These are phyloP conservation scores for Russula virescens DNA, from an alignment of 768 basidiomycete genomes.

Conservation along the genomic window DNA sequence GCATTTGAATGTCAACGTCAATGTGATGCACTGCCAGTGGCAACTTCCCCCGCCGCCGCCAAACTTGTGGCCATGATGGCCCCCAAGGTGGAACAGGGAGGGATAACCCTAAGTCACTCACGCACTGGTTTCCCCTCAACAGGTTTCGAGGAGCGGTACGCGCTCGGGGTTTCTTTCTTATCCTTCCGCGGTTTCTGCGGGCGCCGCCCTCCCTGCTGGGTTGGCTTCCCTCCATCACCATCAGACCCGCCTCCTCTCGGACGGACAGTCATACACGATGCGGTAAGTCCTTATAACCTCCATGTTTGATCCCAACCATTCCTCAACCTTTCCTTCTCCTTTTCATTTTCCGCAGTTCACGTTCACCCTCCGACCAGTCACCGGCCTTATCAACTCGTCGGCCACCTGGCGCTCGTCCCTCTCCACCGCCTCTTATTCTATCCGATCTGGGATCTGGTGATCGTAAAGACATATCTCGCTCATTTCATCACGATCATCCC, in stretches of 20 bases:
- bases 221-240: slow-evolving; percentile 24
- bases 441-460: slow-evolving; percentile 20
- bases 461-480: slow-evolving; percentile 12
- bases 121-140: neutral
- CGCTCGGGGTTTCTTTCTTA: slow-evolving; percentile 22
- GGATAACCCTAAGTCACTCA: slow-evolving; percentile 16
- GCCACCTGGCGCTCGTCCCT: slow-evolving; percentile 13
- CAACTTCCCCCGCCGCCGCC: slow-evolving; percentile 12
- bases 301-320: slow-evolving; percentile 6
- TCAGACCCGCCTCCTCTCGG: slow-evolving; percentile 18
- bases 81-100: slow-evolving; percentile 6
- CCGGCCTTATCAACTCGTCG: slow-evolving; percentile 15
- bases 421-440: slow-evolving; percentile 13
- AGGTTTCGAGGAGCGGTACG: slow-evolving; percentile 20
- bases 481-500: slow-evolving; percentile 18
- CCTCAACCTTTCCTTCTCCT: slow-evolving; percentile 13
- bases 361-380: slow-evolving; percentile 13
- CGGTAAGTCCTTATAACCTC: slow-evolving; percentile 24
- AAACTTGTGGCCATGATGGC: slow-evolving; percentile 16
- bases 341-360: slow-evolving; percentile 16
- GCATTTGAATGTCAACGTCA: slow-evolving; percentile 10
- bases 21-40: slow-evolving; percentile 3
- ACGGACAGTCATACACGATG: slow-evolving; percentile 21
- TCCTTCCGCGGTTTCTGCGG: slow-evolving; percentile 24
- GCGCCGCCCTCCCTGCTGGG: slow-evolving; percentile 19